Evolutionary conservation across 345 rosid species (phyloP), one percentile per base, ranked within the genome.

Genomic region (Garcia nutans): DNA sequence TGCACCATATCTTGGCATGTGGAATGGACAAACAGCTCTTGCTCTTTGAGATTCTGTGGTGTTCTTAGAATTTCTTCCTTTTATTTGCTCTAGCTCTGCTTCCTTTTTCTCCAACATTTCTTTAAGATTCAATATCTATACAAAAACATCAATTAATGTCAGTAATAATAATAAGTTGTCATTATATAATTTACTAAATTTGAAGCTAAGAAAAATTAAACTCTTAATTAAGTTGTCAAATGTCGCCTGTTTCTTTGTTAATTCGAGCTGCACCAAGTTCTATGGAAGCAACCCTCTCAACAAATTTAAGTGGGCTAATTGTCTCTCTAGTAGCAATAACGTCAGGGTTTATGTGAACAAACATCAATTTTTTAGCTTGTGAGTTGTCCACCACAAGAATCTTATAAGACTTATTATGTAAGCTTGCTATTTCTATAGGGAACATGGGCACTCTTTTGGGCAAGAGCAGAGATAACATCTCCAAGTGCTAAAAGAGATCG

Each of bases 361-460:
- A 92, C 98, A 96, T 96, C 67, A 96, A 85, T 6, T 97, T 92
- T 85, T 96, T 96, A 54, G 99, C 99, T 61, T 96, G 99, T 13
- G n/a, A n/a, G n/a, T n/a, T n/a, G n/a, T n/a, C n/a, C n/a, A n/a
- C 99, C 99, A 74, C 99, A 84, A 74, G 99, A 93, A 76, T 93
- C 98, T 55, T 96, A 98, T 24, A 96, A 71, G 44, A 96, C 93
- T 88, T 96, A 98, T 37, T n/a, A n/a, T n/a, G 98, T 96, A 68
- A 96, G 97, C 78, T 96, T 96, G 97, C 98, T 96, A 37, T 96
- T 96, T 75, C 99, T 83, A 73, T 96, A 96, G 23, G 98, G 99
- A 83, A 96, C 91, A 61, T 96, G 98, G 0, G 91, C 64, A 81
- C 90, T 93, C 89, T 93, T 96, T 84, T 90, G 97, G 10, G 99